A percentile compares a stretch with the other conserved stretches of the same genome.
phyloP scores from a whole-genome alignment of 371 early-diverging fungal species.

The Paraphysoderma sedebokerense region DNA sequence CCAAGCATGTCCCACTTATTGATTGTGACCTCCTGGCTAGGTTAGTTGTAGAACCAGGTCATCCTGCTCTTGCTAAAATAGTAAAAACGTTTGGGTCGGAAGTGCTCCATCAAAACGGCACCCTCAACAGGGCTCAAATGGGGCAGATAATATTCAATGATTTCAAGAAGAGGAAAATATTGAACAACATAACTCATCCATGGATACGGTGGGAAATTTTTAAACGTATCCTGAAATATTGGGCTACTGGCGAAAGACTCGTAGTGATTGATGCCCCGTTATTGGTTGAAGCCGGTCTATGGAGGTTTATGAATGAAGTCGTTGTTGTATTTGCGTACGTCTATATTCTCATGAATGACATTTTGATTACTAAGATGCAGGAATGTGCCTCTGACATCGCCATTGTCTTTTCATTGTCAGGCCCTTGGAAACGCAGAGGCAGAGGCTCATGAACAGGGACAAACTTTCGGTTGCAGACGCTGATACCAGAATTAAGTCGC shows the following conservation, averaged over 20 bases:
- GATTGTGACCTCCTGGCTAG: constrained; percentile 86
- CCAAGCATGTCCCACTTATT: constrained; percentile 52
- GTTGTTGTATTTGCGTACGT: constrained; percentile 68
- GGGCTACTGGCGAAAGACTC: constrained; percentile 40
- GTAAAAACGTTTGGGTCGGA: constrained; percentile 54
- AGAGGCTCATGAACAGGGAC: constrained; percentile 57
- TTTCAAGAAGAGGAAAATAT: constrained; percentile 37
- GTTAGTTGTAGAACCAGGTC: constrained; percentile 64
- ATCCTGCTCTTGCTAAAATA: constrained; percentile 46
- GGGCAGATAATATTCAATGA: constrained; percentile 66
- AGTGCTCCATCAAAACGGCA: constrained; percentile 30
- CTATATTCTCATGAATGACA: not conserved
- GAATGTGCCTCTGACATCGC: not conserved
- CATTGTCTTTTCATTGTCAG: constrained; percentile 17
- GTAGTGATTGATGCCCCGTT: constrained; percentile 86
- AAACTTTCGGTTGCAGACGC: constrained; percentile 41
- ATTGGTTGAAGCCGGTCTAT: constrained; percentile 64
- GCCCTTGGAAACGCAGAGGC: constrained; percentile 48
- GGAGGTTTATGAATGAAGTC: constrained; percentile 43
- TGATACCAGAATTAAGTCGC: constrained; percentile 52
- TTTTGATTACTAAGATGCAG: not conserved
- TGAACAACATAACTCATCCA: constrained; percentile 80
- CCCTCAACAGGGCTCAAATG: constrained; percentile 54
- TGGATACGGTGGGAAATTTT: constrained; percentile 61
- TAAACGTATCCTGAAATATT: constrained; percentile 41